phyloP scores from a whole-genome alignment of 1,139 yeast genomes.

The Protomyces macrosporus region DNA sequence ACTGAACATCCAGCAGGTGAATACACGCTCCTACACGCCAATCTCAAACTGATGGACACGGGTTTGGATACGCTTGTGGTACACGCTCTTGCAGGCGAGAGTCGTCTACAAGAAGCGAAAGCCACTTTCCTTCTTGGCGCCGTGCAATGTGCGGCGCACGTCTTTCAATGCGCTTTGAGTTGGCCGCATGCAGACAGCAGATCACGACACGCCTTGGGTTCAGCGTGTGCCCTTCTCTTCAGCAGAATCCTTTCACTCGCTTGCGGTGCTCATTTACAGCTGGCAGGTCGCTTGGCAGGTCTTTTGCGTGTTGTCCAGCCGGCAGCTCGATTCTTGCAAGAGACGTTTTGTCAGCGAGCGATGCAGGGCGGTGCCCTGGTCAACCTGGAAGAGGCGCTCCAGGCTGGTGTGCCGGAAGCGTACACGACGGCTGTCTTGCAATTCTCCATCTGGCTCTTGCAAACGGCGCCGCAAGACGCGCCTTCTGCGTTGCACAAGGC shows the following conservation, averaged over 20 bases:
- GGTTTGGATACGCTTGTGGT: neutral
- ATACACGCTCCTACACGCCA: neutral
- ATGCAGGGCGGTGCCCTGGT: neutral
- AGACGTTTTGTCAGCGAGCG: neutral
- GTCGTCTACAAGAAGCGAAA: neutral
- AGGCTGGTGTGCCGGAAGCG: neutral
- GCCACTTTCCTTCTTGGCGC: neutral
- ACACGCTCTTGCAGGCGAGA: neutral
- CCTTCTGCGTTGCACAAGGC: neutral
- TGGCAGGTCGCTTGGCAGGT: neutral
- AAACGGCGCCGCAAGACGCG: neutral
- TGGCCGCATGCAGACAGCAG: neutral
- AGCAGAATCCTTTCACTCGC: neutral
- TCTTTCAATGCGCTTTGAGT: neutral
- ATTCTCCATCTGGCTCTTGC: neutral
- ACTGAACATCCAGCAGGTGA: slow-evolving; percentile 35
- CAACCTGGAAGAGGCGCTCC: neutral
- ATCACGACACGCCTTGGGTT: neutral
- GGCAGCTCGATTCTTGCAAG: neutral
- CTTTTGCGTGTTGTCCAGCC: neutral
- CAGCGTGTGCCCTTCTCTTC: neutral
- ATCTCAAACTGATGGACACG: neutral
- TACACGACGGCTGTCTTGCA: neutral
- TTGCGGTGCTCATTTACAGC: neutral
- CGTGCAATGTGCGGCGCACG: neutral